phyloP scores from a whole-genome alignment of 352 stramenopile species.

The Blastocystis sp. region DNA sequence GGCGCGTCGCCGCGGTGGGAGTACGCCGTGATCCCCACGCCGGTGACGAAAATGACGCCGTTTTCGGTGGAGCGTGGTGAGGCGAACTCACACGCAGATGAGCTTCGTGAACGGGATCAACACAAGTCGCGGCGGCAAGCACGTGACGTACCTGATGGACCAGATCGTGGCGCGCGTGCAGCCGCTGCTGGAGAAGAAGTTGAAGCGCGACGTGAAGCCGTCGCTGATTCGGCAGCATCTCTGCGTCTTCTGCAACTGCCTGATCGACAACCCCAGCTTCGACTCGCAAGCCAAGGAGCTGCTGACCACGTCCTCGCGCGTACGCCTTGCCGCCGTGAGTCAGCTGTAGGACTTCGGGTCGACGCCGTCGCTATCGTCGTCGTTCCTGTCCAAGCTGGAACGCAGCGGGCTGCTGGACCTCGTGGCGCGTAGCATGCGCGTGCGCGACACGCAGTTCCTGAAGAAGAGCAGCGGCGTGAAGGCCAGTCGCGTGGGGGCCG shows the following conservation, averaged over 20 bases:
- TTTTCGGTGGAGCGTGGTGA: background rate
- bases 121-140: slow-evolving; percentile 90
- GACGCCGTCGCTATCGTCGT: slow-evolving; percentile 77
- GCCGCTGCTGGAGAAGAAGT: slow-evolving; percentile 84
- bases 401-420: slow-evolving; percentile 81
- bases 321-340: slow-evolving; percentile 70
- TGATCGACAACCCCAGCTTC: slow-evolving; percentile 98
- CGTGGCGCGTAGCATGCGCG: slow-evolving; percentile 84
- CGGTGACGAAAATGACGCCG: slow-evolving; percentile 77
- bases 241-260: slow-evolving; percentile 93
- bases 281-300: slow-evolving; percentile 99
- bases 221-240: slow-evolving; percentile 95
- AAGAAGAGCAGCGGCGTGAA: slow-evolving; percentile 83
- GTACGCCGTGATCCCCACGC: slow-evolving; percentile 84
- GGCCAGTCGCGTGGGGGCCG: slow-evolving; percentile 80
- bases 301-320: slow-evolving; percentile 85
- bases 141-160: slow-evolving; percentile 77
- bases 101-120: slow-evolving; percentile 99
- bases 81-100: slow-evolving; percentile 83
- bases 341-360: slow-evolving; percentile 79
- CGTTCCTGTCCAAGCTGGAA: slow-evolving; percentile 71
- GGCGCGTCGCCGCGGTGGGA: slow-evolving; percentile 90
- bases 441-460: slow-evolving; percentile 85
- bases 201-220: slow-evolving; percentile 86
- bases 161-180: slow-evolving; percentile 77